Conservation (phyloP, 192 early-diverging fungal species). For the Chytriomyces hyalinus region DNA sequence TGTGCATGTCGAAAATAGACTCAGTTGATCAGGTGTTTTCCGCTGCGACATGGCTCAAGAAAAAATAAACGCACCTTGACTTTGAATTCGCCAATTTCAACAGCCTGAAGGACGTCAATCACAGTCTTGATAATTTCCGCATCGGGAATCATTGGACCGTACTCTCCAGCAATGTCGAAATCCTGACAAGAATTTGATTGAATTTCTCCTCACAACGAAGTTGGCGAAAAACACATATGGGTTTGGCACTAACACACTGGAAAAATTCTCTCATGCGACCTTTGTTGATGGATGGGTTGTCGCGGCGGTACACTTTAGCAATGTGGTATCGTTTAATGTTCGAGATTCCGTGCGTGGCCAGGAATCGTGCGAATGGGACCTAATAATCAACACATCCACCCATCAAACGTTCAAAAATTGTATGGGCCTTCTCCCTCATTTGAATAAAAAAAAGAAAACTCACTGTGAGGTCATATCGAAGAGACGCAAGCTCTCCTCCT, state of each 20-base stretch:
- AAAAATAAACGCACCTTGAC: slow-evolving; percentile 69
- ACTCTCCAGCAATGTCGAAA: slow-evolving; percentile 95
- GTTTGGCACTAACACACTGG: slow-evolving; percentile 81
- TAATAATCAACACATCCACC: slow-evolving; percentile 7
- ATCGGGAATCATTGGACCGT: slow-evolving; percentile 97
- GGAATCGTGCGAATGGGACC: slow-evolving; percentile 93
- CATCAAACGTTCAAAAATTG: not conserved
- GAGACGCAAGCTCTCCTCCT: slow-evolving; percentile 92
- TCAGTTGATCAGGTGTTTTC: not conserved
- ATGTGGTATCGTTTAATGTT: slow-evolving; percentile 98
- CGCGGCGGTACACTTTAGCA: slow-evolving; percentile 97
- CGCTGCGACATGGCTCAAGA: not conserved
- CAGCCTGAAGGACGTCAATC: slow-evolving; percentile 76
- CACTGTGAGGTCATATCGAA: slow-evolving; percentile 96
- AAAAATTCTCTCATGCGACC: slow-evolving; percentile 99
- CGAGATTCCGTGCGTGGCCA: slow-evolving; percentile 88
- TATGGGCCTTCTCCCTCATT: not conserved
- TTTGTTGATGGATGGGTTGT: slow-evolving; percentile 98
- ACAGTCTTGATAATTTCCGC: slow-evolving; percentile 84
- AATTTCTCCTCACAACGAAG: not conserved
- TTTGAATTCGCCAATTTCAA: slow-evolving; percentile 88
- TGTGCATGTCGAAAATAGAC: slow-evolving; percentile 11
- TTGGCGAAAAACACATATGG: not conserved
- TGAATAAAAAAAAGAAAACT: slow-evolving; percentile 17
- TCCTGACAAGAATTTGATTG: slow-evolving; percentile 60